Evolutionary conservation across 2,329 filamentous ascomycete genomes (phyloP).

Genomic region (Xylariales sp.): DNA sequence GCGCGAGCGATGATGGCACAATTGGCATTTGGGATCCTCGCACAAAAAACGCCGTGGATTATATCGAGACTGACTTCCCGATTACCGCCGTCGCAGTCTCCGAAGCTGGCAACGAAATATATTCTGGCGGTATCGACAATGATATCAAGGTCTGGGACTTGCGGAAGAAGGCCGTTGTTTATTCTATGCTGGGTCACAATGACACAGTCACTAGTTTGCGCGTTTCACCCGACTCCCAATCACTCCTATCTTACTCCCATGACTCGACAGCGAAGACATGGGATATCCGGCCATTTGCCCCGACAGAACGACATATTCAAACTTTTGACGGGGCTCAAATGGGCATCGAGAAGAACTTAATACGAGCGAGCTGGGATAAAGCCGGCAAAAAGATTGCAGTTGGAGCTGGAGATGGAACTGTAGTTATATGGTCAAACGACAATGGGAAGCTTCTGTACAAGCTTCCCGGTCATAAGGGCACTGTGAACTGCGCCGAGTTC

Average conservation of each 20-base stretch:
- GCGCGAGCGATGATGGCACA: conserved; percentile 91
- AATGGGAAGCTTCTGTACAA: conserved; percentile 95
- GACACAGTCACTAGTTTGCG: conserved; percentile 92
- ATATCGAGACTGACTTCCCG: conserved; percentile 90
- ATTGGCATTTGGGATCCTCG: conserved; percentile 97
- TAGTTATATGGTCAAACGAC: conserved; percentile 89
- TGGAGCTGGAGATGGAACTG: conserved; percentile 89
- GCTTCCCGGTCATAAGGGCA: conserved; percentile 92
- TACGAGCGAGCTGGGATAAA: conserved; percentile 89
- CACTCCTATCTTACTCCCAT: conserved; percentile 89
- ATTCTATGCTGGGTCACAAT: conserved; percentile 87
- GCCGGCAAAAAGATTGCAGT: conserved; percentile 88
- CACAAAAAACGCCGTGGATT: conserved; percentile 87
- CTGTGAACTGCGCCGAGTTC: conserved; percentile 94
- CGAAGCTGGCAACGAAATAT: conserved; percentile 95
- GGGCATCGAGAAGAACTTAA: conserved; percentile 90
- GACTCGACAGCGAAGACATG: conserved; percentile 94
- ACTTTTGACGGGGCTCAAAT: conserved; percentile 92
- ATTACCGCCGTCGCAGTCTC: conserved; percentile 92
- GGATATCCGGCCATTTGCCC: conserved; percentile 96
- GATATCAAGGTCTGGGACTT: conserved; percentile 98
- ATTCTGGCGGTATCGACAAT: conserved; percentile 94
- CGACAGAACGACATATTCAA: conserved; percentile 83
- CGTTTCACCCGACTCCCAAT: conserved; percentile 93
- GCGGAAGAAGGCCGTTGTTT: conserved; percentile 88